These are phyloP conservation scores for Nakazawaea sp. DNA, from an alignment of 805 yeast genomes.

Conservation along the genomic window DNA sequence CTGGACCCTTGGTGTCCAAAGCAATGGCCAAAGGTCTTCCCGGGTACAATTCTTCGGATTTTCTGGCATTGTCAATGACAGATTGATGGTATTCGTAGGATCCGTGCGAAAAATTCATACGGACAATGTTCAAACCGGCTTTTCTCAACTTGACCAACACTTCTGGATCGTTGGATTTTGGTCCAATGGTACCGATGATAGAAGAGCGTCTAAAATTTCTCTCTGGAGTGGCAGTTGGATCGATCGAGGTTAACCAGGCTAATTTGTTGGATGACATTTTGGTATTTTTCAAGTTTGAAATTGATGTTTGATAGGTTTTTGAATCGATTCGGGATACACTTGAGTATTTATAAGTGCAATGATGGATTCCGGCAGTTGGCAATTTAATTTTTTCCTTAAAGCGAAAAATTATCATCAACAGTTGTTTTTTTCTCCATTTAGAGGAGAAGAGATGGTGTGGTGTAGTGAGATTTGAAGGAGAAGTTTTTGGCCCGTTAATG, in stretches of 20 bases:
- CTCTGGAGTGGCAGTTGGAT: slow-evolving; percentile 69
- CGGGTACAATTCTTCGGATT: slow-evolving; percentile 81
- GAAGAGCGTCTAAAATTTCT: slow-evolving; percentile 86
- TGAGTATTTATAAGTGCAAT: too few species aligned
- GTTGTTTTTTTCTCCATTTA: too few species aligned
- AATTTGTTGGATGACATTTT: slow-evolving; percentile 29
- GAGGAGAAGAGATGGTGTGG: too few species aligned
- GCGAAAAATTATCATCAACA: too few species aligned
- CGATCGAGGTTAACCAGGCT: slow-evolving; percentile 79
- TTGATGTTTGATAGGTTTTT: too few species aligned
- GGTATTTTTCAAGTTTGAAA: background rate
- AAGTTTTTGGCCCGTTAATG: too few species aligned
- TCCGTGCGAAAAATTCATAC: slow-evolving; percentile 99
- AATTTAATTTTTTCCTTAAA: too few species aligned
- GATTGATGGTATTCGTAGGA: slow-evolving; percentile 96
- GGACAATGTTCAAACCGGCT: slow-evolving; percentile 95
- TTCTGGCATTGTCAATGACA: slow-evolving; percentile 93
- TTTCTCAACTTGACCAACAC: slow-evolving; percentile 80
- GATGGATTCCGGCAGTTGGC: too few species aligned
- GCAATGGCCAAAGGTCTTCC: slow-evolving; percentile 99
- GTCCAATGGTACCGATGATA: slow-evolving; percentile 98
- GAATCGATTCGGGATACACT: too few species aligned
- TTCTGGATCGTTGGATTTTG: slow-evolving; percentile 91
- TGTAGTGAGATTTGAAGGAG: too few species aligned
- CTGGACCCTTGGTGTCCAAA: slow-evolving; percentile 98